Evolutionary conservation across 768 basidiomycete genomes (phyloP), one percentile per base, ranked within the genome.

Genomic region (Boletus tomentosulus): DNA sequence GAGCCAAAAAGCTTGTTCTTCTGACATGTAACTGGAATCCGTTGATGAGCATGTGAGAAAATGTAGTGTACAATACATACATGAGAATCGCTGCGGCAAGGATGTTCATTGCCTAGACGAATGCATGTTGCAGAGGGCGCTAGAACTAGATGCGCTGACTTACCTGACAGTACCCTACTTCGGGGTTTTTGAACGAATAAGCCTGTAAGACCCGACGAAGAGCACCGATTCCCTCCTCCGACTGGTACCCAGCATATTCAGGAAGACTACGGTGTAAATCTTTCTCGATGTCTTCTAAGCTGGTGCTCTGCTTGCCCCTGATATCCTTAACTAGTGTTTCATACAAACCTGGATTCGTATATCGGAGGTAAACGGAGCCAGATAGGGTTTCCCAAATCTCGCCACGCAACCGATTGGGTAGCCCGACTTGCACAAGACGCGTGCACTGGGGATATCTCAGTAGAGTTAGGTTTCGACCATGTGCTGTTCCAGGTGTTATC

Each of bases 301-400:
- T 92, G 9, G 89, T 89, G 47, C 79, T 92, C 22, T 82, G 86
- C 54, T 84, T 81, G 7, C 92, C 94, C 55, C 78, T 77, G 68
- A 93, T 85, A 49, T 91, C 84, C 50, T 83, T 78, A 5, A 98
- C 72, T 15, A 98, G 76, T 8, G 77, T 75, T 12, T 83, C 78
- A 67, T 97, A 99, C 50, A 81, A 79, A 9, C 93, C 91, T 1
- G 91, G 93, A 57, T 94, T 87, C 43, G 83, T 77, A 64, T 87
- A 93, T 12, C 97, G 92, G 16, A 97, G 83, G 70, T 85, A 96
- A 50, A 98, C 75, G 5, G 95, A 96, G 0, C 97, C 97, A 4
- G 94, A 96, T 12, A 98, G 79, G 0, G 92, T 89, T 71, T 99
- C 97, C 97, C 97, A 99, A 75, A 98, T 87, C 69, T 98, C 97